Conservation (phyloP, 1,284 basidiomycete species). For the Microbotryum violaceum region DNA sequence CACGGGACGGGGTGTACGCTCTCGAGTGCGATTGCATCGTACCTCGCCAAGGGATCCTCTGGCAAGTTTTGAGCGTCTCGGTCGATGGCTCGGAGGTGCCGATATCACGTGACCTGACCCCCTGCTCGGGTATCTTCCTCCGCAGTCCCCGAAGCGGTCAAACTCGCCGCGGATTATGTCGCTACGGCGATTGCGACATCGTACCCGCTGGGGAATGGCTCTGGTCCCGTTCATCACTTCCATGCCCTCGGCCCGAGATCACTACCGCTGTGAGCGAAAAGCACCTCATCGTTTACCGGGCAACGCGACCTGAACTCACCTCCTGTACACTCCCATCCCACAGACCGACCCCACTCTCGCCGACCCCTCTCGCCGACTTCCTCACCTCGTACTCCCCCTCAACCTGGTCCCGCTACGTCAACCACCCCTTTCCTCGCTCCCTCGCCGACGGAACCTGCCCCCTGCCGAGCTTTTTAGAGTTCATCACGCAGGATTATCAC, state of each 20-base stretch:
- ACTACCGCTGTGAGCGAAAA: constrained; percentile 53
- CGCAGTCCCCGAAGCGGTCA: constrained; percentile 54
- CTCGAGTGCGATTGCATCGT: background rate
- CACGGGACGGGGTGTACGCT: constrained; percentile 70
- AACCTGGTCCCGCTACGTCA: constrained; percentile 37
- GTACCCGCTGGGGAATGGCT: constrained; percentile 61
- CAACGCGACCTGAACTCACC: background rate
- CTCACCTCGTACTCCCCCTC: constrained; percentile 49
- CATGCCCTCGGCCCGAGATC: constrained; percentile 52
- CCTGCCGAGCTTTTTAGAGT: constrained; percentile 56
- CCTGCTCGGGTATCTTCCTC: background rate
- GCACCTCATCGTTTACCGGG: constrained; percentile 4
- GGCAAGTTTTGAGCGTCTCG: constrained; percentile 56
- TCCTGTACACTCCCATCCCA: background rate
- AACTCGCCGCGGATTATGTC: constrained; percentile 60
- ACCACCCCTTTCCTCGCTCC: constrained; percentile 29
- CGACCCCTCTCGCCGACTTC: constrained; percentile 63
- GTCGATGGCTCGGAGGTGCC: constrained; percentile 52
- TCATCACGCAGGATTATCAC: constrained; percentile 61
- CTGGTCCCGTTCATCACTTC: constrained; percentile 82
- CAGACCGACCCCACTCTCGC: constrained; percentile 52
- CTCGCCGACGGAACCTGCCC: constrained; percentile 33
- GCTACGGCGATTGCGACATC: constrained; percentile 69
- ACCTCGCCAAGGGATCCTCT: background rate
- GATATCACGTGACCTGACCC: constrained; percentile 3